phyloP scores from a whole-genome alignment of 768 basidiomycete genomes.

The Lactifluus volemus region DNA sequence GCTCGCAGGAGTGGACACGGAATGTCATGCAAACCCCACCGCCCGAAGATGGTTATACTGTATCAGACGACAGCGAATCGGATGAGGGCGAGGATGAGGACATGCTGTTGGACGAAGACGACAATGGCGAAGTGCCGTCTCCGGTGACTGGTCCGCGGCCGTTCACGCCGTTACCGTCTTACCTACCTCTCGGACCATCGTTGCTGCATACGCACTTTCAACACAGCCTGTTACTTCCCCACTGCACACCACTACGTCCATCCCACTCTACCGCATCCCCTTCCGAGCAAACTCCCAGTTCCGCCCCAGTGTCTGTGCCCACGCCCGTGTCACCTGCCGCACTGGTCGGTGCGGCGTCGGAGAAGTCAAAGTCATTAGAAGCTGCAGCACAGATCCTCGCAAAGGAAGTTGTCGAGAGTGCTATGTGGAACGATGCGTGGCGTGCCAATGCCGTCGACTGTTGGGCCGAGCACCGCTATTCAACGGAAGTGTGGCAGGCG shows the following conservation, averaged over 20 bases:
- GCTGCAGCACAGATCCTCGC: conserved; percentile 55
- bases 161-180: conserved; percentile 60
- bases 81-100: conserved; percentile 35
- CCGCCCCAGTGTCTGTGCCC: conserved; percentile 48
- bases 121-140: conserved; percentile 7
- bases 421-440: conserved; percentile 62
- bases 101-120: conserved; percentile 28
- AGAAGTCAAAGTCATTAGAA: conserved; percentile 61
- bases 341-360: conserved; percentile 49
- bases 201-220: conserved; percentile 63
- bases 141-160: conserved; percentile 40
- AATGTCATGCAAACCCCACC: conserved; percentile 22
- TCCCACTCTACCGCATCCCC: conserved; percentile 45
- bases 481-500: conserved; percentile 44
- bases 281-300: conserved; percentile 30
- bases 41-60: conserved; percentile 28
- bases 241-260: conserved; percentile 51
- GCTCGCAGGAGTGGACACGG: conserved; percentile 42
- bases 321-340: conserved; percentile 84
- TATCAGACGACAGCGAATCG: conserved; percentile 28
- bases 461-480: conserved; percentile 18
- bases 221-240: conserved; percentile 51
- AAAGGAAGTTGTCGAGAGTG: conserved; percentile 66
- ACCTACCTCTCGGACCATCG: conserved; percentile 61
- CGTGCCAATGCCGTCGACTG: conserved; percentile 28